Percentiles rank a stretch among this genome's conserved stretches.
phyloP scores from a whole-genome alignment of 352 stramenopile genomes.

The Halophytophthora polymorphica region DNA sequence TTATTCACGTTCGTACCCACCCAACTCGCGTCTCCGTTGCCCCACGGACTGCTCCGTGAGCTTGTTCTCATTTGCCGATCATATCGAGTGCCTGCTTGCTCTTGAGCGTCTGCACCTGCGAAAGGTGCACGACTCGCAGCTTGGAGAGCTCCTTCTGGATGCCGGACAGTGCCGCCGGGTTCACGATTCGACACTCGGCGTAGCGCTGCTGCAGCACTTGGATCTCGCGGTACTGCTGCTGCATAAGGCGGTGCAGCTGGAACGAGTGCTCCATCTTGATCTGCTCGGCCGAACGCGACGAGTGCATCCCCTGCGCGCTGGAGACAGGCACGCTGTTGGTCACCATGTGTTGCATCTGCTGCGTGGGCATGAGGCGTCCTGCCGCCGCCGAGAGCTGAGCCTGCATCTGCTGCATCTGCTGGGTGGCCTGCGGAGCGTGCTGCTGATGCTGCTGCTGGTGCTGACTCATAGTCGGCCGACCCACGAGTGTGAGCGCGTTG shows the following conservation, averaged over 20 bases:
- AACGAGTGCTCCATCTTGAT: conserved; percentile 87
- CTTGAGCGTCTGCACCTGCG: conserved; percentile 83
- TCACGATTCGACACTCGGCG: conserved; percentile 67
- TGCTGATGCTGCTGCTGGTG: conserved; percentile 43
- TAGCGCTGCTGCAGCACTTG: conserved; percentile 84
- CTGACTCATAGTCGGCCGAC: conserved; percentile 33
- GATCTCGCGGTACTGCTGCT: conserved; percentile 86
- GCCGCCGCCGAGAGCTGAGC: conserved; percentile 25
- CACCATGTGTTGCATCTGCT: conserved; percentile 14
- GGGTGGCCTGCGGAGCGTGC: conserved; percentile 25
- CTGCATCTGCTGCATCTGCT: conserved; percentile 33
- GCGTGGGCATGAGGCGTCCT: conserved; percentile 22
- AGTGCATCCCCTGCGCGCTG: conserved; percentile 9
- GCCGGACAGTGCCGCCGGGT: conserved; percentile 66
- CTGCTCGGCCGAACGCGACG: conserved; percentile 41
- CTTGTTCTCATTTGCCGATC: conserved; percentile 48
- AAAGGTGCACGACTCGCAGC: conserved; percentile 79
- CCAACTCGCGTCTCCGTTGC: too few species aligned
- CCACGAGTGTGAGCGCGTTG: conserved; percentile 64
- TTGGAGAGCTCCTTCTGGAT: conserved; percentile 86
- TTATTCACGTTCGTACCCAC: too few species aligned
- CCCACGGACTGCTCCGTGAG: too few species aligned
- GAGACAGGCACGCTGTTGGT: conserved; percentile 15
- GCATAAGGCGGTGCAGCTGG: conserved; percentile 83
- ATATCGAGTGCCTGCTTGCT: conserved; percentile 80